Base-by-base conservation (phyloP, 2,329 filamentous ascomycete genomes). In the Ceratocystis destructans region DNA sequence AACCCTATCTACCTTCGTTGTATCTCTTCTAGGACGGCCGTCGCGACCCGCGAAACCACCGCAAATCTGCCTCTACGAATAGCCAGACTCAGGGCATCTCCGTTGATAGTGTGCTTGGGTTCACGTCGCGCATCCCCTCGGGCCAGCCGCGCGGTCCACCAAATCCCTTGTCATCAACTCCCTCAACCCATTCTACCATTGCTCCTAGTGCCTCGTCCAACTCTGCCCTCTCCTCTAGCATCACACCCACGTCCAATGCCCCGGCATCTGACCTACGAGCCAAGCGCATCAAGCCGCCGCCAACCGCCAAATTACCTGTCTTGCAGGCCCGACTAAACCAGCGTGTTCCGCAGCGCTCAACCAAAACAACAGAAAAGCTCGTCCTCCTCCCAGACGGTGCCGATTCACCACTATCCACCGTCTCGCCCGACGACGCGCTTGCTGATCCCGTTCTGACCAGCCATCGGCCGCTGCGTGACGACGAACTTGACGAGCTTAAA, bases 311-410 rank as follows among this genome's bases (percentile, higher is more conserved):
- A 50, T 57, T 67, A 12, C 69, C 70, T n/a, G 74, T 73, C 41
- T 71, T 77, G 22, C 74, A 76, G 62, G 75, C 76, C 50, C 77
- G 80, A 3, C 78, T 78, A 64, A 82, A 81, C 69, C 81, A 84
- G 66, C 82, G 79, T 57, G 77, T 96, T 70, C 94, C 93, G 0
- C 87, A 90, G 5, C 84, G 94, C 64, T 95, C 91, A 46, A 95
- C 90, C 33, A 96, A 97, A 75, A 87, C 96, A 70, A 96, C 90
- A 75, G 90, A 97, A 78, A 97, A 97, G 77, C 80, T 99, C n/a
- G 94, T 99, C 0, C 79, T 97, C 45, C 81, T 99, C 15, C 94
- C 94, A 0, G 80, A 80, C 2, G 86, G 84, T 6, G 74, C 75
- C 50, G 75, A 78, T 46, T 76, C 78, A 22, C 81, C 80, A 31